Base-by-base conservation (phyloP, 257 asterid species). In the Fraxinus americana region DNA sequence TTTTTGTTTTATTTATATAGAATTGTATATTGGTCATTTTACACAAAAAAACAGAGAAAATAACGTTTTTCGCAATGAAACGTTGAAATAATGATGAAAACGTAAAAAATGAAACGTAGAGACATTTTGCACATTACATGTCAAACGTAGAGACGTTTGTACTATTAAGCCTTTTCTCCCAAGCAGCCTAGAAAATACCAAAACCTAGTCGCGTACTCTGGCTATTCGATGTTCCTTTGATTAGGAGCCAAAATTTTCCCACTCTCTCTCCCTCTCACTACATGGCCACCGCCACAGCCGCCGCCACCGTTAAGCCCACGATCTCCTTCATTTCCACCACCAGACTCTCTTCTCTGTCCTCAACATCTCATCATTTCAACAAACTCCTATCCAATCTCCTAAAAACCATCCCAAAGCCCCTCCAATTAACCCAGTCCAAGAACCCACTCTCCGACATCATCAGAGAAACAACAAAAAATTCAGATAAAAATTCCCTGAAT, bases 391-490 rank as follows among this genome's bases (percentile, higher is more conserved):
- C n/a, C 39, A 78, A 3, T 48, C 39, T 63, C 72, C 67, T 67
- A 72, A 81, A 80, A 77, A 61, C 80, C 88, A 80, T 72, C 45
- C 84, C 32, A 35, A 85, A 83, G 66, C 80, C 87, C 8, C 71
- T 78, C 82, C 84, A 72, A 23, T 77, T 86, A 21, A 71, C 84
- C 72, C 85, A 36, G 77, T 80, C 96, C 23, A 85, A 84, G 45
- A 88, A 90, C 34, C 93, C 97, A 11, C 83, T 87, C 35, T 79
- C 90, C 32, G 90, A 90, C 32, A 12, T 43, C 50, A 43, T 10
- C 16, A 43, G 16, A 43, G 50, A 66, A 0, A 6, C 73, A 0
- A 19, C 41, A 0, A 27, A 48, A 48, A 48, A 34, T 10, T 29
- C 85, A 0, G 72, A 72, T 29, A n/a, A 34, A 48, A 32, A 11